Percentiles rank a stretch among this genome's conserved stretches.
Evolutionary conservation across 2,329 filamentous ascomycete species (phyloP).

Genomic region (Ophiostoma perfectum): DNA sequence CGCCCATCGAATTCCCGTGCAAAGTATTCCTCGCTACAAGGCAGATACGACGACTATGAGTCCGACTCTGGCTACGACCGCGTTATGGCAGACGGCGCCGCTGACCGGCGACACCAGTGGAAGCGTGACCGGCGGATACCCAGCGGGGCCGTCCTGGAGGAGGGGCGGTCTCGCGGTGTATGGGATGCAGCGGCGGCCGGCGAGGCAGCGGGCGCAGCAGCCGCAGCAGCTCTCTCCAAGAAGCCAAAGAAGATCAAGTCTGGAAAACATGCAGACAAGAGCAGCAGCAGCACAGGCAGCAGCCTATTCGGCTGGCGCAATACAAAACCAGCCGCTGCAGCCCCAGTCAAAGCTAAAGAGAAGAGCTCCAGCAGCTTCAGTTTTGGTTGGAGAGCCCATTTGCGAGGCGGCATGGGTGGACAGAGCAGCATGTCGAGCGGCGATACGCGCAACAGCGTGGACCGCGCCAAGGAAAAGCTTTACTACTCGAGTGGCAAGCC

Average conservation of each 20-base stretch:
- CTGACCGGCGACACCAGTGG: conserved; percentile 21
- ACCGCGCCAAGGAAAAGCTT: conserved; percentile 48
- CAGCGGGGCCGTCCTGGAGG: conserved; percentile 64
- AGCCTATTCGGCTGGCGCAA: neutral
- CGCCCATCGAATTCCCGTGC: neutral
- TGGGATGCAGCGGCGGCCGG: neutral
- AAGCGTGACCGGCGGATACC: conserved; percentile 52
- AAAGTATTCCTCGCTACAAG: conserved; percentile 10
- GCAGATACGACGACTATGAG: conserved; percentile 12
- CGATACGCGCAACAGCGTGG: conserved; percentile 37
- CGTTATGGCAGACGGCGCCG: conserved; percentile 19
- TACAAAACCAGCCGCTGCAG: neutral
- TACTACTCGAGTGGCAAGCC: conserved; percentile 33
- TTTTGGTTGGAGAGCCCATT: conserved; percentile 10
- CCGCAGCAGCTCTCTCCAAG: neutral
- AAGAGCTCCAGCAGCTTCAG: conserved; percentile 4
- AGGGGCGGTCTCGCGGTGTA: conserved; percentile 44
- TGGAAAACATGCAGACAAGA: neutral
- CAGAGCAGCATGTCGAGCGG: conserved; percentile 45
- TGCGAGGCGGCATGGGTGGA: conserved; percentile 42
- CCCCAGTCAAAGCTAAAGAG: neutral
- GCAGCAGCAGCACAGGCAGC: neutral
- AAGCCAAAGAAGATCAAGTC: neutral
- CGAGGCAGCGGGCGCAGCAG: neutral
- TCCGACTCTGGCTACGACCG: conserved; percentile 22